Percentiles rank a stretch among this genome's conserved stretches.
phyloP scores from a whole-genome alignment of 2,329 filamentous ascomycete genomes.

The Lojkania enalia region DNA sequence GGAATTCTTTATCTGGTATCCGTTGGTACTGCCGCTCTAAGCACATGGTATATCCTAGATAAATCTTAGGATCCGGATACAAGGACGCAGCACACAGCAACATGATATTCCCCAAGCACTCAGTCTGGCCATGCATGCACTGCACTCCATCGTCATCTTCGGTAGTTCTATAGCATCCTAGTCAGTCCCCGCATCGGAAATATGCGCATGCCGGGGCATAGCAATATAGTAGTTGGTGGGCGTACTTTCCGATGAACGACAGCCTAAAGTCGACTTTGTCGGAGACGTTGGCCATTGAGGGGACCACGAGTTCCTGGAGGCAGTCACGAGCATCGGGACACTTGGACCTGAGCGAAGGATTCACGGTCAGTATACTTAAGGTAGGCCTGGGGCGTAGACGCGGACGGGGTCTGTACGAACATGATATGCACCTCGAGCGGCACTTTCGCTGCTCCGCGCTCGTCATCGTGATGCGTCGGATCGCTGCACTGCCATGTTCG shows the following conservation, averaged over 20 bases:
- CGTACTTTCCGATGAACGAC: conserved; percentile 83
- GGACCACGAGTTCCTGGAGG: conserved; percentile 77
- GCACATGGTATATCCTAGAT: conserved; percentile 92
- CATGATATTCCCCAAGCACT: conserved; percentile 93
- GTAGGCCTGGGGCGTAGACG: too few relatives aligned
- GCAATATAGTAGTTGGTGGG: conserved; percentile 13
- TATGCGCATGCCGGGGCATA: conserved; percentile 6
- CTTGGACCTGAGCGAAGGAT: conserved; percentile 62
- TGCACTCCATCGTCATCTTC: conserved; percentile 79
- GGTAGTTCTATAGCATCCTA: conserved; percentile 52
- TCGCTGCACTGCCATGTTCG: conserved; percentile 29
- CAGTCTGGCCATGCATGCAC: conserved; percentile 85
- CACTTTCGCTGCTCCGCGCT: conserved; percentile 59
- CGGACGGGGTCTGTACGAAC: too few relatives aligned
- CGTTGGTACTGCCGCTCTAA: conserved; percentile 72
- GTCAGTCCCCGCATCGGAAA: conserved; percentile 2
- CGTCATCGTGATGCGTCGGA: conserved; percentile 22
- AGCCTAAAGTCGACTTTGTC: conserved; percentile 89
- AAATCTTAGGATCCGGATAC: conserved; percentile 83
- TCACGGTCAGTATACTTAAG: conserved; percentile 53
- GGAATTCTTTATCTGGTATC: conserved; percentile 77
- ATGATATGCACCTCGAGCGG: conserved; percentile 94
- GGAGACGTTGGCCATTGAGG: conserved; percentile 78
- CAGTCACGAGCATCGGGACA: conserved; percentile 91
- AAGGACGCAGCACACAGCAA: conserved; percentile 85